These are phyloP conservation scores for Euphorbia lathyris DNA, from an alignment of 345 rosid species.

Conservation along the genomic window DNA sequence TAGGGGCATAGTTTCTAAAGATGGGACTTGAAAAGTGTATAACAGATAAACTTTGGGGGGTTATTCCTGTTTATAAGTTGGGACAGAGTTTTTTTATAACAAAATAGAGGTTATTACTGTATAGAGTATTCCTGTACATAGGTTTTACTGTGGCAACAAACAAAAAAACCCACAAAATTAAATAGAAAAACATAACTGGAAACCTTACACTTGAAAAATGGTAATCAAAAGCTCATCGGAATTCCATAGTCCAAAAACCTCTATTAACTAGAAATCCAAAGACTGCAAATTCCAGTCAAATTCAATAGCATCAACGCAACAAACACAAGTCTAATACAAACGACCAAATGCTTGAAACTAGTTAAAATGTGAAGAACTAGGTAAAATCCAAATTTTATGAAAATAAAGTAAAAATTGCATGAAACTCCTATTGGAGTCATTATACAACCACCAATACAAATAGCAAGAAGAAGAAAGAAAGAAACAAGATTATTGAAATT, in stretches of 20 bases:
- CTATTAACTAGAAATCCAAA: neutral
- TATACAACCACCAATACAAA: neutral
- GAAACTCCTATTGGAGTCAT: neutral
- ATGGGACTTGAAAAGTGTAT: no score
- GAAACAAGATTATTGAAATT: neutral
- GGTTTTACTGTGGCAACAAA: no score
- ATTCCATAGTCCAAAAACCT: constrained; percentile 1
- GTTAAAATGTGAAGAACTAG: neutral
- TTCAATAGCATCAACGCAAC: neutral
- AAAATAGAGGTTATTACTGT: no score
- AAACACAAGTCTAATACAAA: neutral
- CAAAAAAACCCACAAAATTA: neutral
- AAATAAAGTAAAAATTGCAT: neutral
- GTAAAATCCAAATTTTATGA: neutral
- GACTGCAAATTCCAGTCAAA: neutral
- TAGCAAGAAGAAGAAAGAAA: neutral
- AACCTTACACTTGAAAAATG: neutral
- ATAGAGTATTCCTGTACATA: no score
- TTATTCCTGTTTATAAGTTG: no score
- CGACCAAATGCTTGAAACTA: no score
- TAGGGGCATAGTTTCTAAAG: no score
- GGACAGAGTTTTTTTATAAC: no score
- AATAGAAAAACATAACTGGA: neutral
- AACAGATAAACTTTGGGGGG: no score
- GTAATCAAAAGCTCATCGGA: no score